Conservation (phyloP, 805 yeast genomes). For the Priceomyces melissophilus region DNA sequence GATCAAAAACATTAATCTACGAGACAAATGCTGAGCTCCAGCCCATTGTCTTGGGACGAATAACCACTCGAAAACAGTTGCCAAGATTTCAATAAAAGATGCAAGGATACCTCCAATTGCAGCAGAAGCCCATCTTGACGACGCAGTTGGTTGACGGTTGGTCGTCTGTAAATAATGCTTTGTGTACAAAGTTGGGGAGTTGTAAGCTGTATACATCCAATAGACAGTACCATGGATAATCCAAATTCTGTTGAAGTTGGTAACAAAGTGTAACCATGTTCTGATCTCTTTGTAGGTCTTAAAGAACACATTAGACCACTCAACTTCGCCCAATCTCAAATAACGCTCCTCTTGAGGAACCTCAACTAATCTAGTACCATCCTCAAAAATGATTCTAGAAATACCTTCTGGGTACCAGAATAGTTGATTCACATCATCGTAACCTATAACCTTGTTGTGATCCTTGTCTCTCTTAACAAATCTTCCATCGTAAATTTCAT, state of each 20-base stretch:
- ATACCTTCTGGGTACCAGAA: slow-evolving; percentile 99
- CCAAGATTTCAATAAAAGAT: slow-evolving; percentile 71
- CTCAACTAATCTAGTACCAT: slow-evolving; percentile 89
- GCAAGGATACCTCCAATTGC: slow-evolving; percentile 94
- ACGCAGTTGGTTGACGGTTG: slow-evolving; percentile 84
- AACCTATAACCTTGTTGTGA: slow-evolving; percentile 79
- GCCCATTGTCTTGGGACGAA: slow-evolving; percentile 99
- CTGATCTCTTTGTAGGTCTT: slow-evolving; percentile 94
- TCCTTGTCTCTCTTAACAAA: slow-evolving; percentile 82
- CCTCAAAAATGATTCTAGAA: slow-evolving; percentile 84
- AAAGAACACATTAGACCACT: slow-evolving; percentile 88
- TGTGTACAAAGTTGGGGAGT: slow-evolving; percentile 89
- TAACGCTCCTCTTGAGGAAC: slow-evolving; percentile 88
- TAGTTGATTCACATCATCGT: slow-evolving; percentile 97
- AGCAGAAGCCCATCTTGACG: slow-evolving; percentile 88
- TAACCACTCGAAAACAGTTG: slow-evolving; percentile 90
- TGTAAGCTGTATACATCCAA: slow-evolving; percentile 95
- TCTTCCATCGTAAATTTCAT: slow-evolving; percentile 77
- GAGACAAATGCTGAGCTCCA: slow-evolving; percentile 94
- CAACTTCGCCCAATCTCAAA: slow-evolving; percentile 83
- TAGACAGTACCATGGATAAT: slow-evolving; percentile 81
- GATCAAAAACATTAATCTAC: slow-evolving; percentile 77
- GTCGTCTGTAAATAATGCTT: slow-evolving; percentile 77
- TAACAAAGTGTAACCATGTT: slow-evolving; percentile 94
- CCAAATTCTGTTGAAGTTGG: slow-evolving; percentile 98